These are phyloP conservation scores for Kickxella alabastrina DNA, from an alignment of 192 early-diverging fungal genomes.

Conservation along the genomic window DNA sequence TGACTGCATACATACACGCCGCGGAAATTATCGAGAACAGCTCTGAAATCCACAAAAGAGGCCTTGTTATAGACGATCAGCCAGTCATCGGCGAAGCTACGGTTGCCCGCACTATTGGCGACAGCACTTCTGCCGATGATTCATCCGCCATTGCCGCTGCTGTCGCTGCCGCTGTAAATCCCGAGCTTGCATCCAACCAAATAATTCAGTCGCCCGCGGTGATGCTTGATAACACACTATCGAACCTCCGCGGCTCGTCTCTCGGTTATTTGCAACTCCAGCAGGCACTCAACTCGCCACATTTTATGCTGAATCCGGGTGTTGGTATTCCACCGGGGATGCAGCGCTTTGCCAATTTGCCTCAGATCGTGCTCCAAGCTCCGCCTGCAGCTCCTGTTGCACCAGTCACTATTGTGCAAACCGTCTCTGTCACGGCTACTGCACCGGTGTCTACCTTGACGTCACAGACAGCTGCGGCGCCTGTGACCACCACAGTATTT, in stretches of 20 bases:
- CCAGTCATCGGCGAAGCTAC: conserved; percentile 18
- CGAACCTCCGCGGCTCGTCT: conserved; percentile 5
- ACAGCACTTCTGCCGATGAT: conserved; percentile 9
- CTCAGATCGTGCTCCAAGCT: conserved; percentile 29
- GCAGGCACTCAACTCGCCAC: conserved; percentile 7
- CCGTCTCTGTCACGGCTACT: conserved; percentile 3
- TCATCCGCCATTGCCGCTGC: neutral
- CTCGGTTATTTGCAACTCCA: conserved; percentile 12
- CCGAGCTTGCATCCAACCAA: neutral
- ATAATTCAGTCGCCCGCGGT: conserved; percentile 19
- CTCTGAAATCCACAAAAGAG: conserved; percentile 11
- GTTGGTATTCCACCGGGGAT: neutral
- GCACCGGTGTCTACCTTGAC: neutral
- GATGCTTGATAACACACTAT: conserved; percentile 9
- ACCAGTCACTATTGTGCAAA: conserved; percentile 19
- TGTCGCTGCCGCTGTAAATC: neutral
- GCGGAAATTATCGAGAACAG: neutral
- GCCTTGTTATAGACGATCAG: conserved; percentile 17
- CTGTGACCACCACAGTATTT: neutral
- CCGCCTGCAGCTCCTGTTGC: conserved; percentile 15
- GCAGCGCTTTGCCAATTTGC: conserved; percentile 26
- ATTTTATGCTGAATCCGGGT: conserved; percentile 7
- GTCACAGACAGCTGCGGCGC: neutral
- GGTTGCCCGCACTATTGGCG: conserved; percentile 4
- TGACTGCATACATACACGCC: conserved; percentile 24